These are phyloP conservation scores for Endocalyx cinctus DNA, from an alignment of 2,329 filamentous ascomycete species.

Conservation along the genomic window DNA sequence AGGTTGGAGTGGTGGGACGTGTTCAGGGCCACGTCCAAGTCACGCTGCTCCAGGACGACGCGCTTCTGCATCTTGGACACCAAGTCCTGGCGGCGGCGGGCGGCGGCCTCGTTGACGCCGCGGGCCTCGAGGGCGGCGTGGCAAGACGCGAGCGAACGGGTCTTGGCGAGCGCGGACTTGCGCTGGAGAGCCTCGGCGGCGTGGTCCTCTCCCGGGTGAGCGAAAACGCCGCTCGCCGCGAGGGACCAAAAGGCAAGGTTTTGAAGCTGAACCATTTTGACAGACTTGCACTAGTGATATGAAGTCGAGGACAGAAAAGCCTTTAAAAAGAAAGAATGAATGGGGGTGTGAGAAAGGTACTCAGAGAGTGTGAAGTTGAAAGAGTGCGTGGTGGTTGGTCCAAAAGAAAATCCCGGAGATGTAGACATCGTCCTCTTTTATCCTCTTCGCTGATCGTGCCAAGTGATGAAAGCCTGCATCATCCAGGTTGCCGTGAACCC, in stretches of 20 bases:
- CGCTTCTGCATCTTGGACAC: conserved; percentile 25
- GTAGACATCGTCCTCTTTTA: too few relatives aligned
- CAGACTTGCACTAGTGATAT: too few relatives aligned
- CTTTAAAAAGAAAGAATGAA: too few relatives aligned
- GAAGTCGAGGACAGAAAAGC: too few relatives aligned
- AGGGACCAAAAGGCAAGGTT: conserved; percentile 1
- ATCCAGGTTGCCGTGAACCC: too few relatives aligned
- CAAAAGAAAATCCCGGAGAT: too few relatives aligned
- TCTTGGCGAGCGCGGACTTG: conserved; percentile 1
- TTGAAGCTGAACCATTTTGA: conserved; percentile 1
- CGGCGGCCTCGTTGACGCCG: conserved; percentile 23
- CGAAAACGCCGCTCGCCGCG: background rate
- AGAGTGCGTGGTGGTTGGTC: too few relatives aligned
- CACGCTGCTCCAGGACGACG: conserved; percentile 23
- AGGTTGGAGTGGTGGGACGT: conserved; percentile 25
- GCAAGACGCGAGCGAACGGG: conserved; percentile 25
- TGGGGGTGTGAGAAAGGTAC: too few relatives aligned
- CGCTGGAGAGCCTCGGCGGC: conserved; percentile 2
- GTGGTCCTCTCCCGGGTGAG: conserved; percentile 5
- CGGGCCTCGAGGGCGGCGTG: conserved; percentile 24
- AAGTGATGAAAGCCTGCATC: too few relatives aligned
- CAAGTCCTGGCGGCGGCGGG: conserved; percentile 25
- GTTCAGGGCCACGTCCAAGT: conserved; percentile 21
- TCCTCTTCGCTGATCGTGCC: too few relatives aligned
- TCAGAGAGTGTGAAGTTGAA: too few relatives aligned